phyloP scores from a whole-genome alignment of 2,329 filamentous ascomycete species.

The Dactylellina drechsleri region DNA sequence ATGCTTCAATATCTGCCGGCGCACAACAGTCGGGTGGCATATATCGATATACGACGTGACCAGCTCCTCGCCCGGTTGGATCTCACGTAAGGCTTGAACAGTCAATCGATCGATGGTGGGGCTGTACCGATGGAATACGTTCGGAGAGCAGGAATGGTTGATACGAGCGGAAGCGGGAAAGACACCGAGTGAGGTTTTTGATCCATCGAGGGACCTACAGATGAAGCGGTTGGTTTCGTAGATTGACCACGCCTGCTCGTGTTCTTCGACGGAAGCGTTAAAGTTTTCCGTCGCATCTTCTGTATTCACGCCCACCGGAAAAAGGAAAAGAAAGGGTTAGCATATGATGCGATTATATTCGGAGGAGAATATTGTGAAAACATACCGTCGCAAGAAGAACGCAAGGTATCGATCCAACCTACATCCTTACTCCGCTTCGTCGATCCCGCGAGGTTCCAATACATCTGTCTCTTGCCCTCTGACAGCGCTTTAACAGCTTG shows the following conservation, averaged over 20 bases:
- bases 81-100: slow-evolving; percentile 57
- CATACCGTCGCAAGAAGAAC: slow-evolving; percentile 24
- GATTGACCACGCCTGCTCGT: slow-evolving; percentile 50
- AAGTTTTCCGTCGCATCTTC: slow-evolving; percentile 32
- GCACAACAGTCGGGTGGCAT: slow-evolving; percentile 34
- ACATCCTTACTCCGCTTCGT: slow-evolving; percentile 38
- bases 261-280: slow-evolving; percentile 27
- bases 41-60: slow-evolving; percentile 57
- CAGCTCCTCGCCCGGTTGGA: slow-evolving; percentile 58
- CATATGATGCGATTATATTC: not conserved
- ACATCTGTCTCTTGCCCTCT: slow-evolving; percentile 11
- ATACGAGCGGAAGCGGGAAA: slow-evolving; percentile 58
- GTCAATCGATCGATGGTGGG: slow-evolving; percentile 53
- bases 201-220: slow-evolving; percentile 25
- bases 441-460: slow-evolving; percentile 42
- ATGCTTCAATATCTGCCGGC: slow-evolving; percentile 28
- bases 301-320: not conserved
- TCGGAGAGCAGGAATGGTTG: slow-evolving; percentile 59
- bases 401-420: slow-evolving; percentile 33
- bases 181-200: slow-evolving; percentile 42
- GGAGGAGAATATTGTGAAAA: not conserved
- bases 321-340: not conserved
- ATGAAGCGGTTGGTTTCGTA: slow-evolving; percentile 53
- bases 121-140: slow-evolving; percentile 59
- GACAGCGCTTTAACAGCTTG: slow-evolving; percentile 9